phyloP scores from a whole-genome alignment of 805 yeast genomes.

The Saccharomycopsis selenospora region DNA sequence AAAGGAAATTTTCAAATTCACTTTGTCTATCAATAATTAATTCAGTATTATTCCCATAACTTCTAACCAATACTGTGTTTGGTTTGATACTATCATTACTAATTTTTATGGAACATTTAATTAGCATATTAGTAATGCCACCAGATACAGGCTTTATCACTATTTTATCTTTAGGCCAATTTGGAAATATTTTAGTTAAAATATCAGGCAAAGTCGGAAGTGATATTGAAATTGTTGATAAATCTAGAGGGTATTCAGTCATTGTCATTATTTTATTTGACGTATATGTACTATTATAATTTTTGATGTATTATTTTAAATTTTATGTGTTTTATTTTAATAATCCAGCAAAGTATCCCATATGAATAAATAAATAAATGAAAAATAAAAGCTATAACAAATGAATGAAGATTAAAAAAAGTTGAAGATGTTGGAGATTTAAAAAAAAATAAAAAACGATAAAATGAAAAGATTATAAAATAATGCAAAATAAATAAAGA shows the following conservation, averaged over 20 bases:
- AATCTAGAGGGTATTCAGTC: slow-evolving; percentile 14
- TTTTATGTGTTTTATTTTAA: too few relatives aligned
- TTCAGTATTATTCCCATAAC: slow-evolving; percentile 69
- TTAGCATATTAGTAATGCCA: slow-evolving; percentile 57
- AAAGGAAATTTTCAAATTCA: slow-evolving; percentile 64
- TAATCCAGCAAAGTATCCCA: too few relatives aligned
- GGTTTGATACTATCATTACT: slow-evolving; percentile 17
- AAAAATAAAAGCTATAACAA: too few relatives aligned
- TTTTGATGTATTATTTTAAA: too few relatives aligned
- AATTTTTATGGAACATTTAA: slow-evolving; percentile 35
- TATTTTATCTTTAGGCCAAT: slow-evolving; percentile 29
- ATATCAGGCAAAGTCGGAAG: slow-evolving; percentile 32
- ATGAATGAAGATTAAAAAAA: too few relatives aligned
- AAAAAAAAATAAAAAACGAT: too few relatives aligned
- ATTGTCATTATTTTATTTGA: slow-evolving; percentile 11
- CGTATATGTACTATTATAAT: too few relatives aligned
- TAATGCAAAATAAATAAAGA: too few relatives aligned
- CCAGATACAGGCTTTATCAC: slow-evolving; percentile 44
- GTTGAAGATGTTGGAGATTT: too few relatives aligned
- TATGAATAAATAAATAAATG: too few relatives aligned
- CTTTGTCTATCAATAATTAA: slow-evolving; percentile 66
- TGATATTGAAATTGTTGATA: slow-evolving; percentile 8
- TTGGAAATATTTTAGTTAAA: slow-evolving; percentile 38
- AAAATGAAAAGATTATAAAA: too few relatives aligned
- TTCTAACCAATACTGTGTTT: slow-evolving; percentile 50